These are phyloP conservation scores for Hymenoscyphus salicellus DNA, from an alignment of 2,329 filamentous ascomycete species.

Conservation along the genomic window DNA sequence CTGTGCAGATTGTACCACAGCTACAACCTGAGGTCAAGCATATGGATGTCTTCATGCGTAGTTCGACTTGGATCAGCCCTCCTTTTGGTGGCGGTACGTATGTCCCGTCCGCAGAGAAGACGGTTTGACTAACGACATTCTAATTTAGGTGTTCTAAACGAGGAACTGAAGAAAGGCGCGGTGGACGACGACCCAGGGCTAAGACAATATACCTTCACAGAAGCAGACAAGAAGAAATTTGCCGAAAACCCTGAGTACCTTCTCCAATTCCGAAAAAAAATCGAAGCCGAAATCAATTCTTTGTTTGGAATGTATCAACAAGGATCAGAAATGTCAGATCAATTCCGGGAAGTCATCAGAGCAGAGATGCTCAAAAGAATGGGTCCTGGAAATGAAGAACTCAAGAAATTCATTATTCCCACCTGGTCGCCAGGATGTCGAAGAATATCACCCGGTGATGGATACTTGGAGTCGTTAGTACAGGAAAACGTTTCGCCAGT, in stretches of 20 bases:
- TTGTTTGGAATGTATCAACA: constrained; percentile 44
- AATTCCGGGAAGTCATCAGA: constrained; percentile 40
- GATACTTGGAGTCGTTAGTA: constrained; percentile 43
- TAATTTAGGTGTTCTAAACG: constrained; percentile 17
- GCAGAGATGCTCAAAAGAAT: constrained; percentile 45
- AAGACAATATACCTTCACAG: constrained; percentile 38
- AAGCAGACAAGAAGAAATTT: constrained; percentile 41
- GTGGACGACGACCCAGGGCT: constrained; percentile 35
- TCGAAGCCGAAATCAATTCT: constrained; percentile 44
- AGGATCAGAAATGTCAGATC: constrained; percentile 41
- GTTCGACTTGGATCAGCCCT: constrained; percentile 24
- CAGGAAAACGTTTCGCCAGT: constrained; percentile 46
- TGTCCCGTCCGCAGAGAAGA: too few relatives aligned
- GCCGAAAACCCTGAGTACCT: constrained; percentile 41
- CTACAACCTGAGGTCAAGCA: constrained; percentile 35
- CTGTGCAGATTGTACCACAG: constrained; percentile 36
- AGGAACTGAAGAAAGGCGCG: constrained; percentile 21
- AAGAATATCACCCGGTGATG: constrained; percentile 41
- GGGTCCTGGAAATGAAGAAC: constrained; percentile 41
- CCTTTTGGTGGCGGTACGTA: constrained; percentile 24
- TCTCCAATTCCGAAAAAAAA: constrained; percentile 42
- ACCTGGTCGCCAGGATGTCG: constrained; percentile 44
- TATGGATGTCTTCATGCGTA: constrained; percentile 24
- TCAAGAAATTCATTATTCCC: constrained; percentile 43
- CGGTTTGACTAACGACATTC: background rate